Conservation (phyloP, 1,284 basidiomycete species). For the Laetiporus sulphureus region DNA sequence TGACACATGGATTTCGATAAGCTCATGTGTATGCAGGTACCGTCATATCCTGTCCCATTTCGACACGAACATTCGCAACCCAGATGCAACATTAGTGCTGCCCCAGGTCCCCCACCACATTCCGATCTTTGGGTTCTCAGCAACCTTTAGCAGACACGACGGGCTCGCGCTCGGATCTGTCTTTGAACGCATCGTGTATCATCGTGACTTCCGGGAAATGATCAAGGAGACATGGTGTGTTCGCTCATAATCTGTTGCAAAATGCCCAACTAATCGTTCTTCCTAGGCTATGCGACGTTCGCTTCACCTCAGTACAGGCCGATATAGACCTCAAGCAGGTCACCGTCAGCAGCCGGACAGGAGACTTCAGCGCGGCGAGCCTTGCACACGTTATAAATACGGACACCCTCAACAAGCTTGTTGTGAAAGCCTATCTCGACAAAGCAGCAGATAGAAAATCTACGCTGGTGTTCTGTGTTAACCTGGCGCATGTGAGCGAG, state of each 20-base stretch:
- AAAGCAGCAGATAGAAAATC: slow-evolving; percentile 72
- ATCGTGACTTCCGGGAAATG: slow-evolving; percentile 91
- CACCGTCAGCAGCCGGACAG: slow-evolving; percentile 54
- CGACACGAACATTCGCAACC: slow-evolving; percentile 51
- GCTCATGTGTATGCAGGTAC: slow-evolving; percentile 45
- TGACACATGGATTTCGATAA: too few relatives aligned
- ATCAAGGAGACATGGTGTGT: slow-evolving; percentile 83
- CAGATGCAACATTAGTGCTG: slow-evolving; percentile 33
- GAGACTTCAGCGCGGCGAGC: slow-evolving; percentile 76
- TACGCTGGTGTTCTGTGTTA: slow-evolving; percentile 89
- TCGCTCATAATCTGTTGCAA: background rate
- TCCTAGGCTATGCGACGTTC: slow-evolving; percentile 76
- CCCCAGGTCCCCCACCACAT: slow-evolving; percentile 42
- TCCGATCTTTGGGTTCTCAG: slow-evolving; percentile 92
- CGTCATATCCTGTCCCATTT: slow-evolving; percentile 75
- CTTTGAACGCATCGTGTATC: slow-evolving; percentile 91
- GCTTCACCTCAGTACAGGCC: slow-evolving; percentile 77
- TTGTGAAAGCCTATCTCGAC: slow-evolving; percentile 80
- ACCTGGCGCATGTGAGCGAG: slow-evolving; percentile 76
- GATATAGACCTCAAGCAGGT: slow-evolving; percentile 67
- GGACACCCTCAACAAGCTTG: slow-evolving; percentile 63
- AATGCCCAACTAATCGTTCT: background rate
- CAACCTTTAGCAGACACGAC: slow-evolving; percentile 92
- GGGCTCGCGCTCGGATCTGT: slow-evolving; percentile 84
- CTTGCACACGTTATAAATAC: slow-evolving; percentile 81